Evolutionary conservation across 495 filamentous ascomycete species (phyloP).

Genomic region (Penicillium desertorum): DNA sequence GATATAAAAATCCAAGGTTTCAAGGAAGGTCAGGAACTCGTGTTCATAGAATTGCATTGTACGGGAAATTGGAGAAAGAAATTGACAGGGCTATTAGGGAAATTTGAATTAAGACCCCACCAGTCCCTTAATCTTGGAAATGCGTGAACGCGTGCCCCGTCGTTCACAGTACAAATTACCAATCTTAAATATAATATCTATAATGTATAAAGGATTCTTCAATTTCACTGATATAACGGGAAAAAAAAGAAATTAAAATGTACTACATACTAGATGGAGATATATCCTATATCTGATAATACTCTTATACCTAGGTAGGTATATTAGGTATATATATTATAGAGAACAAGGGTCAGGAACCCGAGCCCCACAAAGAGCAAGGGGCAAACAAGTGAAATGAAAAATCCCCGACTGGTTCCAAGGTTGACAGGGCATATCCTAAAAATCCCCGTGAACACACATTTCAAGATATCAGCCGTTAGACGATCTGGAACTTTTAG

Average conservation of each 20-base stretch:
- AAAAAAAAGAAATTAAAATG: not conserved
- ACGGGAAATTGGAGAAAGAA: too few relatives aligned
- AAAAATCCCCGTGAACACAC: not conserved
- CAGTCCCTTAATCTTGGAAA: slow-evolving; percentile 26
- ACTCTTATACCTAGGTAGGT: too few relatives aligned
- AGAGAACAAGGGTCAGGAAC: slow-evolving; percentile 1
- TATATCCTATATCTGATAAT: too few relatives aligned
- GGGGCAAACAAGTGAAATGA: slow-evolving; percentile 1
- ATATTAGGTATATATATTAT: too few relatives aligned
- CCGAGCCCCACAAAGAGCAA: slow-evolving; percentile 9
- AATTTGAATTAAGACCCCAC: slow-evolving; percentile 16
- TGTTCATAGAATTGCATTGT: not conserved
- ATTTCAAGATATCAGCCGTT: slow-evolving; percentile 18
- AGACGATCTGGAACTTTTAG: slow-evolving; percentile 29
- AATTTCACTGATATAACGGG: not conserved
- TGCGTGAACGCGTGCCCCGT: slow-evolving; percentile 15
- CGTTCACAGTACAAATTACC: slow-evolving; percentile 4
- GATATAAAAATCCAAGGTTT: too few relatives aligned
- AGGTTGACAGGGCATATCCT: not conserved
- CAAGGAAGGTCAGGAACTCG: not conserved
- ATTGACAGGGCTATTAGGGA: too few relatives aligned
- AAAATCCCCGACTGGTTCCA: slow-evolving; percentile 33
- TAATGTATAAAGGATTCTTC: not conserved
- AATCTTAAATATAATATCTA: slow-evolving; percentile 1
- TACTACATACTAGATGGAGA: too few relatives aligned